Evolutionary conservation across 306 rosid genomes (phyloP).

Genomic region (Prosopis cineraria): DNA sequence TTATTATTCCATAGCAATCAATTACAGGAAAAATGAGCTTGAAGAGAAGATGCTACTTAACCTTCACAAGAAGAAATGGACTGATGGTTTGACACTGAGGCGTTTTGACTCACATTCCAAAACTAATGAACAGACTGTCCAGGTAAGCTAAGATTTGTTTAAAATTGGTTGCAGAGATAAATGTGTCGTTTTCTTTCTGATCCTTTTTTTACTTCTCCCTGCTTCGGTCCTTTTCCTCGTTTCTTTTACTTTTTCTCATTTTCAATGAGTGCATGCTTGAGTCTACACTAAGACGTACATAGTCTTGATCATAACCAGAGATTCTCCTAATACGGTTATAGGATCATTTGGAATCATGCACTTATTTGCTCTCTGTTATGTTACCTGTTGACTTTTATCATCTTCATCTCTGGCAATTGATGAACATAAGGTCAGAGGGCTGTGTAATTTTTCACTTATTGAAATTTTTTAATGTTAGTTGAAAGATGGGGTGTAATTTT

Average conservation of each 20-base stretch:
- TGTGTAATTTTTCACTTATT: not conserved
- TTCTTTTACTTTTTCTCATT: not conserved
- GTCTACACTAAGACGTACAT: not conserved
- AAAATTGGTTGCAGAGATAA: not conserved
- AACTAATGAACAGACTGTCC: constrained; percentile 93
- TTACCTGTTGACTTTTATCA: not conserved
- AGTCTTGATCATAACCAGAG: not conserved
- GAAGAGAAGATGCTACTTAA: constrained; percentile 93
- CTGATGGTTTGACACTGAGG: constrained; percentile 82
- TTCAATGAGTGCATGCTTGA: not conserved
- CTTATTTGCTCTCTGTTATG: not conserved
- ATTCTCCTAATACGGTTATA: not conserved
- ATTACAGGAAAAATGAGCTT: constrained; percentile 91
- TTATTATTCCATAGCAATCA: constrained; percentile 89
- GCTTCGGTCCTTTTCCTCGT: not conserved
- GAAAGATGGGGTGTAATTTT: not conserved
- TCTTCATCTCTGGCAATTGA: not conserved
- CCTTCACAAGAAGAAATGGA: constrained; percentile 98
- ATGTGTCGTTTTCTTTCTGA: not conserved
- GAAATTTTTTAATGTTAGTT: not conserved
- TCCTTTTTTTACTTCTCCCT: constrained; percentile 1
- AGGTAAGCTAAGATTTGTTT: constrained; percentile 49
- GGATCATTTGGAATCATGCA: not conserved
- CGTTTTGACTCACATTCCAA: constrained; percentile 87
- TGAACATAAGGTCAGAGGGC: not conserved